Evolutionary conservation across 257 asterid genomes (phyloP), one percentile per base, ranked within the genome.

Genomic region (Rehmannia glutinosa): DNA sequence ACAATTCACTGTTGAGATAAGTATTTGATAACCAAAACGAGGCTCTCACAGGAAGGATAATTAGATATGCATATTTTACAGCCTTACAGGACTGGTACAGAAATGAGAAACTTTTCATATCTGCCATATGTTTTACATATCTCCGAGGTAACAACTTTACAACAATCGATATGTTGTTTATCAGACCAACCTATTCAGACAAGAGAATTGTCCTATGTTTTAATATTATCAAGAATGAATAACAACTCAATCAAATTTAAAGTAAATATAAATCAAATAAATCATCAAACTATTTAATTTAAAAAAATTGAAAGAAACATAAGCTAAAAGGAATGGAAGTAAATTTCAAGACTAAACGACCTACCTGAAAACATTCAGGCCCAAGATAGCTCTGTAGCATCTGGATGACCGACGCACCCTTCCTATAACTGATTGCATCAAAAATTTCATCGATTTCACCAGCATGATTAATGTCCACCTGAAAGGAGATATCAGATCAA

Each of bases 331-430:
- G 8, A 43, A 17, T 15, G 15, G 30, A 30, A 4, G 51, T 16
- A 47, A 46, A 27, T 53, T 56, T 62, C 2, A n/a, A 62, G 55
- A 54, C 32, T 61, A 64, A 68, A 64, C 24, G 23, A 39, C 28
- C 70, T 38, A 92, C 97, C 95, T 92, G 98, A 74, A 92, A 92
- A 84, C 82, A 55, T 74, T 86, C 88, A 11, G 98, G 75, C 11
- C 98, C 98, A 75, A 92, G 96, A 82, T 92, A 92, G 81, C 93
- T 89, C 78, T 89, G 97, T 41, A 92, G 82, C 98, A 92, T 92
- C 47, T 95, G 86, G 64, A 92, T 92, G 39, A 92, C 95, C 77
- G 98, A 86, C 42, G 98, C 98, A 74, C 98, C 98, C 81, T 89
- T 92, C 78, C 90, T 81, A 73, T 92, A 89, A 76, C 98, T 92